These are phyloP conservation scores for Triangularia setosa DNA, from an alignment of 2,329 filamentous ascomycete species.

Conservation along the genomic window DNA sequence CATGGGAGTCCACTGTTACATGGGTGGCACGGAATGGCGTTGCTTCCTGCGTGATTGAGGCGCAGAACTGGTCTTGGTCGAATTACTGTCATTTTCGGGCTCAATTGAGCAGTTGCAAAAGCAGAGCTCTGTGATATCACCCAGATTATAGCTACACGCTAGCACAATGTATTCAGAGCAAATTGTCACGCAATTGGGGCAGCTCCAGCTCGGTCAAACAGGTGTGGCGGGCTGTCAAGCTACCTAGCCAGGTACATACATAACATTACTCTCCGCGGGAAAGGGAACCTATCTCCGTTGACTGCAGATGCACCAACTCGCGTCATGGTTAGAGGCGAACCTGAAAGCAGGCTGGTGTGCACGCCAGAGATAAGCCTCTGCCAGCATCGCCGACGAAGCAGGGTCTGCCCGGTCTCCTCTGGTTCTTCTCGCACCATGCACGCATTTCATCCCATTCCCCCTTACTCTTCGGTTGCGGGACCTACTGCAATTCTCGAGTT, in stretches of 20 bases:
- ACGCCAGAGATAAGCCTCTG: background rate
- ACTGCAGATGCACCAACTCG: background rate
- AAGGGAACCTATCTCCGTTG: background rate
- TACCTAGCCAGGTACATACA: background rate
- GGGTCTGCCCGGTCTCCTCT: background rate
- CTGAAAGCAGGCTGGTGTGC: too few species aligned
- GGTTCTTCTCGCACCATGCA: background rate
- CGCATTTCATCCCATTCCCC: background rate
- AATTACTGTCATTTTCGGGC: constrained; percentile 2
- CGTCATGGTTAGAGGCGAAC: background rate
- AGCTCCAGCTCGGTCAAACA: background rate
- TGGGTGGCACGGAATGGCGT: constrained; percentile 15
- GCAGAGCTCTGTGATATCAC: background rate
- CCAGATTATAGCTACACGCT: background rate
- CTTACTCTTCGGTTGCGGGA: background rate
- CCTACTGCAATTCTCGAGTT: background rate
- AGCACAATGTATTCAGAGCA: background rate
- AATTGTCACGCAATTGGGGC: background rate
- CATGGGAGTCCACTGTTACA: constrained; percentile 16
- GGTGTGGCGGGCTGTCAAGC: background rate
- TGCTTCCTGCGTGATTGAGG: constrained; percentile 17
- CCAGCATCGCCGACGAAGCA: background rate
- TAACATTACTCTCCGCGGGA: background rate
- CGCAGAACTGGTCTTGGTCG: constrained; percentile 10
- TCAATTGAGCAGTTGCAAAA: background rate